phyloP scores from a whole-genome alignment of 2,329 filamentous ascomycete genomes.

The Tolypocladium pustulatum region DNA sequence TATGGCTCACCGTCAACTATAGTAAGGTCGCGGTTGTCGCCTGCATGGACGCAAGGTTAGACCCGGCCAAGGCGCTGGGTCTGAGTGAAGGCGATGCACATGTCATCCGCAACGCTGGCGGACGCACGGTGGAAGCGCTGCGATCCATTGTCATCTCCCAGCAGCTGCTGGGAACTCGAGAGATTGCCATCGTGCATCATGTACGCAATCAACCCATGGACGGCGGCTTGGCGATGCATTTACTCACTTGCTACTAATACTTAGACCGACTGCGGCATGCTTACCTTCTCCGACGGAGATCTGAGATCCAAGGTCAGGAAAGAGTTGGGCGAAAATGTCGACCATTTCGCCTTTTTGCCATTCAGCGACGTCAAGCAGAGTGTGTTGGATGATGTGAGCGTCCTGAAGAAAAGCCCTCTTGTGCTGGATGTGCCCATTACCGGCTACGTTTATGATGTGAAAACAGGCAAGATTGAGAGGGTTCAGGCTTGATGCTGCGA shows the following conservation, averaged over 20 bases:
- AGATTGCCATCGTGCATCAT: slow-evolving; percentile 62
- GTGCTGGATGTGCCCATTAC: slow-evolving; percentile 53
- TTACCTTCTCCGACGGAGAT: slow-evolving; percentile 53
- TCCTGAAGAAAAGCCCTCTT: slow-evolving; percentile 47
- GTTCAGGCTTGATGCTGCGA: slow-evolving; percentile 4
- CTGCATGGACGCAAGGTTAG: slow-evolving; percentile 72
- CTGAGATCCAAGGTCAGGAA: slow-evolving; percentile 44
- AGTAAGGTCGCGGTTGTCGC: slow-evolving; percentile 41
- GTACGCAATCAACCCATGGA: slow-evolving; percentile 10
- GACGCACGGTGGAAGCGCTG: slow-evolving; percentile 55
- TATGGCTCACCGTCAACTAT: background rate
- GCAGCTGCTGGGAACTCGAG: slow-evolving; percentile 63
- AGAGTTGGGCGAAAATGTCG: slow-evolving; percentile 44
- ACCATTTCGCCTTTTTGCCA: slow-evolving; percentile 50
- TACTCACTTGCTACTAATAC: too few species aligned
- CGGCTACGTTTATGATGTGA: slow-evolving; percentile 71
- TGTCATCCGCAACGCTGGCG: slow-evolving; percentile 66
- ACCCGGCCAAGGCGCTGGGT: slow-evolving; percentile 58
- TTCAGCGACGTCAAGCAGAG: slow-evolving; percentile 55
- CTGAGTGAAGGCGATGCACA: slow-evolving; percentile 68
- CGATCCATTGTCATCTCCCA: slow-evolving; percentile 70
- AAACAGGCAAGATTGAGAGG: slow-evolving; percentile 48
- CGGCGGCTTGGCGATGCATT: background rate
- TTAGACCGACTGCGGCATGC: slow-evolving; percentile 43
- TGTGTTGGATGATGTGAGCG: slow-evolving; percentile 55